These are phyloP conservation scores for Excoecaria agallocha DNA, from an alignment of 345 rosid species.

Conservation along the genomic window DNA sequence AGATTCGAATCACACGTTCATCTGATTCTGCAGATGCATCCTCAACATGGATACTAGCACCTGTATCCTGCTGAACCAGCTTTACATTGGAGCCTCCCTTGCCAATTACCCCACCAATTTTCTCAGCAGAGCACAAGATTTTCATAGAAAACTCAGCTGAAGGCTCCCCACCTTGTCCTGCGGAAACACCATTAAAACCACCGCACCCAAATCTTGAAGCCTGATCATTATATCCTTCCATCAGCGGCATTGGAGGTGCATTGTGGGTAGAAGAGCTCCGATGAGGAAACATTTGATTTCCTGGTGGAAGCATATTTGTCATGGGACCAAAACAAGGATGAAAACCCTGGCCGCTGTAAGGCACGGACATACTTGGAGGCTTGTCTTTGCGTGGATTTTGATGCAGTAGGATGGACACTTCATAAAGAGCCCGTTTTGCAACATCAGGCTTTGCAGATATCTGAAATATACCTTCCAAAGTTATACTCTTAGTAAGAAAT, in stretches of 20 bases:
- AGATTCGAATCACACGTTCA: slow-evolving; percentile 50
- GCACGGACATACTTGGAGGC: slow-evolving; percentile 34
- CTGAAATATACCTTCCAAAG: slow-evolving; percentile 41
- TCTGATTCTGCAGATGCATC: slow-evolving; percentile 41
- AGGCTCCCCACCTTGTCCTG: slow-evolving; percentile 40
- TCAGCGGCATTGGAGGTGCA: slow-evolving; percentile 36
- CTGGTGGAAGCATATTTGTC: slow-evolving; percentile 28
- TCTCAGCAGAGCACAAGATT: slow-evolving; percentile 48
- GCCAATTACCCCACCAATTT: slow-evolving; percentile 65
- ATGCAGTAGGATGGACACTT: slow-evolving; percentile 52
- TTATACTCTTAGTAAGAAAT: slow-evolving; percentile 13
- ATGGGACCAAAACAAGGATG: slow-evolving; percentile 33
- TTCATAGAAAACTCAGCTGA: slow-evolving; percentile 56
- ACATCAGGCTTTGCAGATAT: slow-evolving; percentile 50
- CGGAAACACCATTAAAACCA: slow-evolving; percentile 36
- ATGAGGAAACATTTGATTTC: slow-evolving; percentile 37
- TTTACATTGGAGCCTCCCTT: slow-evolving; percentile 55
- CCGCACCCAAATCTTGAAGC: slow-evolving; percentile 32
- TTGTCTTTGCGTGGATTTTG: slow-evolving; percentile 52
- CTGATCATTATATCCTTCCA: slow-evolving; percentile 31
- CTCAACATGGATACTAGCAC: slow-evolving; percentile 53
- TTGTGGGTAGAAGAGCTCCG: slow-evolving; percentile 27
- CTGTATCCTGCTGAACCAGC: slow-evolving; percentile 52
- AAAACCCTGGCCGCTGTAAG: slow-evolving; percentile 33
- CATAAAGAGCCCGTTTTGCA: slow-evolving; percentile 53